These are phyloP conservation scores for Eutrema heterophyllum DNA, from an alignment of 345 rosid genomes.

Conservation along the genomic window DNA sequence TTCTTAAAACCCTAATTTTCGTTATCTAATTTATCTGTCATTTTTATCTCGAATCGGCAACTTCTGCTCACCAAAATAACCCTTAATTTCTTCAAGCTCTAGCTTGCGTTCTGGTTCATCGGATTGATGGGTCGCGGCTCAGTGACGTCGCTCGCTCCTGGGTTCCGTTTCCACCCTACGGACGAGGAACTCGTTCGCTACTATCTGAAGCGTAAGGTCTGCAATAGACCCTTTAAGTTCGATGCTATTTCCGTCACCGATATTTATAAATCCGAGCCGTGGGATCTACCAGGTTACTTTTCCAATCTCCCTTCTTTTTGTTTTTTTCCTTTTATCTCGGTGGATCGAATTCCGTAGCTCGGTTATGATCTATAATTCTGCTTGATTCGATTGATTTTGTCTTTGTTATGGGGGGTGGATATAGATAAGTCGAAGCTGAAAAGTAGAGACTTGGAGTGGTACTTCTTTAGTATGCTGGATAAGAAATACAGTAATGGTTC, in stretches of 20 bases:
- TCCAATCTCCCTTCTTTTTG: neutral
- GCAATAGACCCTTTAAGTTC: constrained; percentile 61
- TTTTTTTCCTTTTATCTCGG: neutral
- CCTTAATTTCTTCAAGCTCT: neutral
- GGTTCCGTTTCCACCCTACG: constrained; percentile 93
- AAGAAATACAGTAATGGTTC: constrained; percentile 85
- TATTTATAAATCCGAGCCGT: constrained; percentile 81
- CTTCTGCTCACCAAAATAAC: neutral
- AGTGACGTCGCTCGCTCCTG: constrained; percentile 74
- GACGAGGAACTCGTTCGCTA: constrained; percentile 89
- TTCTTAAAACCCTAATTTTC: constrained; percentile 27
- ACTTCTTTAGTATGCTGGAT: constrained; percentile 77
- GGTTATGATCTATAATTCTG: neutral
- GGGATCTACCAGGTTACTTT: constrained; percentile 89
- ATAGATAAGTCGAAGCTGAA: constrained; percentile 78
- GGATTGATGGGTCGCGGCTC: constrained; percentile 54
- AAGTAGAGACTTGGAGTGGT: constrained; percentile 94
- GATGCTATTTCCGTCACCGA: constrained; percentile 80
- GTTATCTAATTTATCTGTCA: neutral
- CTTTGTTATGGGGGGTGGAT: neutral
- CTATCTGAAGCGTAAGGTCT: constrained; percentile 76
- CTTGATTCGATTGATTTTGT: neutral
- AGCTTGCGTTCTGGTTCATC: neutral
- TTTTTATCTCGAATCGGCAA: neutral
- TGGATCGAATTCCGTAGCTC: neutral